Evolutionary conservation across 805 yeast species (phyloP).

Genomic region (Wilhelminamyces savonicus): DNA sequence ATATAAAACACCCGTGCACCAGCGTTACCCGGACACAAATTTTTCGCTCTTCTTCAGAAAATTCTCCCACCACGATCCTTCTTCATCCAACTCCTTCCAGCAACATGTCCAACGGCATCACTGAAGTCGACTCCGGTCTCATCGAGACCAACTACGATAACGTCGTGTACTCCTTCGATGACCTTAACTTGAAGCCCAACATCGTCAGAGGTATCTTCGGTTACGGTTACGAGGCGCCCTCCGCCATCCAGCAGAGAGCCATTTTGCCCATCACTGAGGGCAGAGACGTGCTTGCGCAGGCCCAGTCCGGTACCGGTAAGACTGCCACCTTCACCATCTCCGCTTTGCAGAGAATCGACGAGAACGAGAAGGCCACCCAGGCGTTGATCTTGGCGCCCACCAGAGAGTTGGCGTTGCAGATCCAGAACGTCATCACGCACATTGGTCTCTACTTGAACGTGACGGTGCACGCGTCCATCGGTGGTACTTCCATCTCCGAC

Average conservation of each 20-base stretch:
- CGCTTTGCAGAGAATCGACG: constrained; percentile 70
- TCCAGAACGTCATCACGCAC: constrained; percentile 86
- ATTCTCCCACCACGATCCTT: no score
- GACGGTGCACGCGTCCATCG: constrained; percentile 93
- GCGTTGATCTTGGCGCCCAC: constrained; percentile 96
- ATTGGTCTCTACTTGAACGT: constrained; percentile 88
- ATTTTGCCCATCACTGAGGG: constrained; percentile 74
- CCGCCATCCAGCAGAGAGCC: constrained; percentile 79
- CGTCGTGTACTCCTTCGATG: constrained; percentile 67
- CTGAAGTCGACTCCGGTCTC: constrained; percentile 74
- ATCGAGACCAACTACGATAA: constrained; percentile 96
- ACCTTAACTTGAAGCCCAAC: constrained; percentile 64
- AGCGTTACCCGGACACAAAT: constrained; percentile 9
- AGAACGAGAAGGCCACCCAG: constrained; percentile 68
- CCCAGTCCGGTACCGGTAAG: constrained; percentile 87
- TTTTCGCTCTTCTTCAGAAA: constrained; percentile 7
- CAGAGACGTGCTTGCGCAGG: constrained; percentile 71
- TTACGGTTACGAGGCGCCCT: constrained; percentile 77
- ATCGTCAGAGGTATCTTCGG: constrained; percentile 71
- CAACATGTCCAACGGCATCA: constrained; percentile 67
- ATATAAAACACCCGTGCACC: no score
- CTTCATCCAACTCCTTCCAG: no score
- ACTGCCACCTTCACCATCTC: constrained; percentile 83
- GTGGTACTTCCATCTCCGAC: constrained; percentile 88
- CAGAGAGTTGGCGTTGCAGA: constrained; percentile 94